Evolutionary conservation across 2,329 filamentous ascomycete species (phyloP), one percentile per base, ranked within the genome.

Genomic region (Sporothrix sp.): DNA sequence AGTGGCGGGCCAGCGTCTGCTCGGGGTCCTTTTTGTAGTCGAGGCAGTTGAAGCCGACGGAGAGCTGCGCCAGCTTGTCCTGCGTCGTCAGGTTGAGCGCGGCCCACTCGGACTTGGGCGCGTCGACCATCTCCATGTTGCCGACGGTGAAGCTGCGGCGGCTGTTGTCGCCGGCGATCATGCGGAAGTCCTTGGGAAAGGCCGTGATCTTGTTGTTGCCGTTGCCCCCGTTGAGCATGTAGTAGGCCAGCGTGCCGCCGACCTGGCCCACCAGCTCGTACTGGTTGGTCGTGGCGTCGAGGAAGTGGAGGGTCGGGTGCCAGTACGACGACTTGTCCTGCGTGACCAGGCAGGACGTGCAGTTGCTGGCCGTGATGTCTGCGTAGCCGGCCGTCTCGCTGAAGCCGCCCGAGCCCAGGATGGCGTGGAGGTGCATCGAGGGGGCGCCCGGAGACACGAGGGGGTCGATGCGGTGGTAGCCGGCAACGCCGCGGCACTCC

Each of bases 41-140:
- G 54, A 98, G 70, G 68, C 93, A 97, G 74, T 97, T 97, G 78
- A 95, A 95, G 3, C 93, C 91, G 25, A 96, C 60, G 9, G 90
- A 87, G 55, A 90, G 88, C 71, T 95, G 85, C 46, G 70, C 71
- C 33, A 96, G 76, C 48, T 82, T 78, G 14, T 68, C 65, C 70
- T 95, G 89, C 42, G 63, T 67, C 10, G 82, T 84, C 60, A 78
- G 76, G 53, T 83, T 78, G 5, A 80, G 69, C 2, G 67, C 62
- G 21, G 67, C 67, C 90, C 90, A 96, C 21, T 67, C 56, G 11
- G 86, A 88, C 68, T 88, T 87, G 54, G 69, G 68, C 3, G 79
- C 73, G 57, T 83, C 79, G 21, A 79, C 75, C 35, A 78, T 71
- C 58, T 79, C 79, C 2, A 82, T 82, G 56, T 87, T 76, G 0